Evolutionary conservation across 169 alveolate genomes (phyloP).

Genomic region (Plasmodium fragile): DNA sequence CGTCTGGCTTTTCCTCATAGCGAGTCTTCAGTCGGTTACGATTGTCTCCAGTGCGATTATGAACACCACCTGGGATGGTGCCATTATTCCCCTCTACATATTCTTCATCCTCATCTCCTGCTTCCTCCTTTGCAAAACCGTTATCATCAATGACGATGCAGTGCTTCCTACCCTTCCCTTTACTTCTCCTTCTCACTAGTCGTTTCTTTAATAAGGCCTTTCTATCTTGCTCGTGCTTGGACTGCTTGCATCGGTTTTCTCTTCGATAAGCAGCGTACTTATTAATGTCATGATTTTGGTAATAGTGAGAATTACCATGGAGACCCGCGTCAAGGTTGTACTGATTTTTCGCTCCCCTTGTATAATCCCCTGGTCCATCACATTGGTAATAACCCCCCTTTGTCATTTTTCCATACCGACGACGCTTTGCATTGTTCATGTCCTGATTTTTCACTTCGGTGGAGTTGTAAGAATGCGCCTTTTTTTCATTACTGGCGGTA

Average conservation of each 20-base stretch:
- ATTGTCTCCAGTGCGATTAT: neutral
- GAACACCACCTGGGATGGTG: neutral
- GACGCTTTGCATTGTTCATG: neutral
- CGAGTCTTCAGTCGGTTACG: neutral
- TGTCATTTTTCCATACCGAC: neutral
- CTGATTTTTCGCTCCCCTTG: neutral
- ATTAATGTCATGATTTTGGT: neutral
- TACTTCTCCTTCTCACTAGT: neutral
- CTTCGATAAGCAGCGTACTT: neutral
- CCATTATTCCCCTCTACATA: neutral
- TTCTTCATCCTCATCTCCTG: neutral
- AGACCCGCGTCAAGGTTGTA: neutral
- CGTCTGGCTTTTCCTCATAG: neutral
- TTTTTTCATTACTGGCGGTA: conserved; percentile 32
- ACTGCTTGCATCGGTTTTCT: neutral
- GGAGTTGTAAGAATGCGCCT: neutral
- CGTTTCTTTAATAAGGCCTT: neutral
- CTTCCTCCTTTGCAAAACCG: neutral
- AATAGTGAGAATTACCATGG: neutral
- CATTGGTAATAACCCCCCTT: conserved; percentile 13
- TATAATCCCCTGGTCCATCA: neutral
- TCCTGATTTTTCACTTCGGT: neutral
- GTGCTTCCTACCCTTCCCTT: neutral
- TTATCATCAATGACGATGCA: neutral
- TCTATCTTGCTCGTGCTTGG: neutral